Evolutionary conservation across 768 basidiomycete species (phyloP).

Genomic region (Leccinum truebloodii): DNA sequence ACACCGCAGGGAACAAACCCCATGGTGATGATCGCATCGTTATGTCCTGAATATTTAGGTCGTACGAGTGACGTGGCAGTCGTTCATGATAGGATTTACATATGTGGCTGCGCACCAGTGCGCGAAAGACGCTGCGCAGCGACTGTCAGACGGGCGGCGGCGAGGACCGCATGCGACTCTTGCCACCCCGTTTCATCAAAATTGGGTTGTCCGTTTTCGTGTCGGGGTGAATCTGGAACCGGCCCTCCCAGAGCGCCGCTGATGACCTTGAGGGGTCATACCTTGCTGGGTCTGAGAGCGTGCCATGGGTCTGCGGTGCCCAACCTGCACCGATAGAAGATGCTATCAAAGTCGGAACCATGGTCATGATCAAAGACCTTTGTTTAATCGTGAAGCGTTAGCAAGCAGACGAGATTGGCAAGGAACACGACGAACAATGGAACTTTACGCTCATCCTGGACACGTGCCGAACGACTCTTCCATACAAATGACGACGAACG

Average conservation of each 20-base stretch:
- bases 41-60: conserved; percentile 13
- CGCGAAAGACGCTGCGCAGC: conserved; percentile 1
- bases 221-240: conserved; percentile 85
- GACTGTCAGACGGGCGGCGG: conserved; percentile 19
- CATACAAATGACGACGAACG: conserved; percentile 83
- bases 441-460: conserved; percentile 47
- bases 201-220: conserved; percentile 67
- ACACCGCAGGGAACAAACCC: conserved; percentile 12
- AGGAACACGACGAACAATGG: conserved; percentile 46
- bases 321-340: conserved; percentile 72
- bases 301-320: conserved; percentile 54
- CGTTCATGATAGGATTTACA: conserved; percentile 6
- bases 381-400: conserved; percentile 31
- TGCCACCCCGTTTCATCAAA: conserved; percentile 34
- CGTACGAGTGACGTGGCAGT: conserved; percentile 6
- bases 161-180: conserved; percentile 14
- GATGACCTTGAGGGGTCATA: conserved; percentile 79
- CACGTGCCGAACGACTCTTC: conserved; percentile 70
- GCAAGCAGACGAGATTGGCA: conserved; percentile 5
- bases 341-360: conserved; percentile 73
- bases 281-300: conserved; percentile 72
- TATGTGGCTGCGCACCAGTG: conserved; percentile 2
- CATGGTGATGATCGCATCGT: conserved; percentile 2
- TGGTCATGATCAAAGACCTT: conserved; percentile 51
- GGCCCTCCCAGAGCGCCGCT: conserved; percentile 83